Base-by-base conservation (phyloP, 2,329 filamentous ascomycete genomes). In the Talaromyces sp. region DNA sequence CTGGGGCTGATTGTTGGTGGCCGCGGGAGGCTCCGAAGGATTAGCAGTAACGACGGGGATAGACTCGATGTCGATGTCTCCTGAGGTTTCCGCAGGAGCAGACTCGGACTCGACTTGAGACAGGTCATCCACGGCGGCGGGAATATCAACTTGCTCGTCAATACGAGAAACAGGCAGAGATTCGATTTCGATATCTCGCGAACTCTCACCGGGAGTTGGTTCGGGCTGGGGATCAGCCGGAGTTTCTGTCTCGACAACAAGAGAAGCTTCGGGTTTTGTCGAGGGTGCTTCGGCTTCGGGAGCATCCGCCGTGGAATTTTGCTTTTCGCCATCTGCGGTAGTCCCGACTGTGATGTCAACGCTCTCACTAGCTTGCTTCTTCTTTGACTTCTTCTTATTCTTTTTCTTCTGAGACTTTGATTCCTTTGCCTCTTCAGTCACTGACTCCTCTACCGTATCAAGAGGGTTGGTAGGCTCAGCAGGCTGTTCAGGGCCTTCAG, bases 311-410 rank as follows among this genome's bases (percentile, higher is more conserved):
- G 19, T n/a, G 13, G 41, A 7, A 4, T n/a, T 32, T 4, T 59
- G 24, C 19, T 61, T 55, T 11, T 55, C 54, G 8, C 32, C 9
- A 20, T 33, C 20, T 17, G 10, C 6, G 9, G 67, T 65, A 46
- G 48, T 48, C 17, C 22, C 43, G 7, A 30, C 33, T 24, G 30
- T 14, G 4, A 35, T 6, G n/a, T 46, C 36, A 13, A 22, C 24
- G 16, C 9, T 41, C 24, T 33, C 27, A n/a, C 40, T 36, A 10
- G 36, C 46, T 13, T 39, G 35, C 37, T 49, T 40, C 46, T 49
- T 49, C 37, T 49, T 40, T 10, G 36, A 22, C 36, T 42, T 49
- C 16, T 49, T 49, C n/a, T 39, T 39, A 16, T 49, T 49, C 36
- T 39, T 39, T 39, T 49, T 49, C 27, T 49, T 49, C 22, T 41